Conservation (phyloP, 2,329 filamentous ascomycete species). For the Fusarium armeniacum region DNA sequence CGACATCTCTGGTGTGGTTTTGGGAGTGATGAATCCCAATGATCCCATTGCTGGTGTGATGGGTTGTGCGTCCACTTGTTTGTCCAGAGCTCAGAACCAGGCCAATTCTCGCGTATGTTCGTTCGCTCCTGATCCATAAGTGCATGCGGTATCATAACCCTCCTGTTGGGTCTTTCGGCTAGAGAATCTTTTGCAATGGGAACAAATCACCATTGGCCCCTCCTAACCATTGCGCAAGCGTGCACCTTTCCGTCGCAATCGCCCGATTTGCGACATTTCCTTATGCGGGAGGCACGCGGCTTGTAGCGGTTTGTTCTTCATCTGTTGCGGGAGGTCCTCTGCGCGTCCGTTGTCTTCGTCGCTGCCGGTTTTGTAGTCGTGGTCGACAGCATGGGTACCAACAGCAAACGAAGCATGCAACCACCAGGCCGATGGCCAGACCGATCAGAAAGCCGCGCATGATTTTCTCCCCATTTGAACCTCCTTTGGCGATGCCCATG, state of each 20-base stretch:
- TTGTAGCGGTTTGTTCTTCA: conserved; percentile 36
- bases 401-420: conserved; percentile 54
- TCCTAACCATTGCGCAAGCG: neutral
- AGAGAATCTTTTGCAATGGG: conserved; percentile 4
- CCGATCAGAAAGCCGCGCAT: conserved; percentile 55
- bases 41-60: neutral
- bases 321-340: conserved; percentile 38
- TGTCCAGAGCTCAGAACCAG: neutral
- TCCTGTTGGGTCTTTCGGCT: neutral
- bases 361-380: conserved; percentile 33
- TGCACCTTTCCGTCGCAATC: neutral
- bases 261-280: neutral
- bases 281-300: conserved; percentile 28
- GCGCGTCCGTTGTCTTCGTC: conserved; percentile 36
- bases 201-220: neutral
- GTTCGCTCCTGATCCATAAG: neutral
- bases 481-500: conserved; percentile 49
- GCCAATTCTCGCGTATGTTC: neutral
- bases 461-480: conserved; percentile 52
- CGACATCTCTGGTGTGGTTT: neutral
- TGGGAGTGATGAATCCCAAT: neutral
- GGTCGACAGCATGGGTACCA: conserved; percentile 54
- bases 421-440: conserved; percentile 51
- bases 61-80: neutral
- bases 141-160: conserved; percentile 10